A percentile compares a stretch with the other conserved stretches of the same genome.
Conservation (phyloP, 176 grass and related monocot species). For the Melocanna baccifera region DNA sequence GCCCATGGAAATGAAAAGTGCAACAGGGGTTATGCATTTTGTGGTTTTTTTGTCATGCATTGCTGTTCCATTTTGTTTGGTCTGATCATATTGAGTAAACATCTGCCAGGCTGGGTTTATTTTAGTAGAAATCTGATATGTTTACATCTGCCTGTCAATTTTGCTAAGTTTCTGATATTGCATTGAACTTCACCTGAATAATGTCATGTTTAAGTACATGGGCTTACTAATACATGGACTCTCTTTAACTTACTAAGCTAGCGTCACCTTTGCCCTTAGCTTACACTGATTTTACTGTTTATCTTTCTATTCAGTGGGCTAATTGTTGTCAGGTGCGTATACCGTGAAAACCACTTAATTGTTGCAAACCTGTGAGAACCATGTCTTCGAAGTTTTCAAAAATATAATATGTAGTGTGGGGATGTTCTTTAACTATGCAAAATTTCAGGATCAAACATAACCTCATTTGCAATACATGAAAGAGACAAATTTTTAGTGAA, state of each 20-base stretch:
- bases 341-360: no score
- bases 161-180: not conserved
- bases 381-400: no score
- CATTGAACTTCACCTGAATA: not conserved
- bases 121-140: not conserved
- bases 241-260: not conserved
- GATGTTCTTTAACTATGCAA: no score
- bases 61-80: not conserved
- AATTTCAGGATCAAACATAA: no score
- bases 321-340: no score
- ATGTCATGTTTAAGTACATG: not conserved
- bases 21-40: not conserved
- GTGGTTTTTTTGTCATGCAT: not conserved
- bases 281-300: not conserved
- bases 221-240: not conserved
- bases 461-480: no score
- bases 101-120: not conserved
- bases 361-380: no score
- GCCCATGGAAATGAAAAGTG: not conserved
- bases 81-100: not conserved
- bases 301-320: not conserved
- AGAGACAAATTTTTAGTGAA: no score
- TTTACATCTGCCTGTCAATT: not conserved
- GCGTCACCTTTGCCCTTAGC: not conserved
- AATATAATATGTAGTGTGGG: no score